Evolutionary conservation across 495 filamentous ascomycete genomes (phyloP), one percentile per base, ranked within the genome.

Genomic region (Tuber melanosporum): DNA sequence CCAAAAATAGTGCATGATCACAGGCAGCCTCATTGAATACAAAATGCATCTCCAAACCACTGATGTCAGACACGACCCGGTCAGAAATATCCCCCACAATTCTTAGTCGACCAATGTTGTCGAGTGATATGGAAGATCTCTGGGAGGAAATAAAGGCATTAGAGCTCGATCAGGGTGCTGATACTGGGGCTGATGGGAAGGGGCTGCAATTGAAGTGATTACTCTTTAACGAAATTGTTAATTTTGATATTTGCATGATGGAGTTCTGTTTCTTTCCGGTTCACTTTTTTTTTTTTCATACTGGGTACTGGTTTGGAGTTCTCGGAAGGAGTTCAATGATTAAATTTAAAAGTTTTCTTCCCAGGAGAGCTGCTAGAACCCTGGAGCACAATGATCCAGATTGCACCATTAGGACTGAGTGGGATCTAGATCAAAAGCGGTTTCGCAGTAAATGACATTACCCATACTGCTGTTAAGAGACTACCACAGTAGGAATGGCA

Each of bases 51-150:
- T 0, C 20, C 6, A 22, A 52, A 22, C n/a, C 20, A 9, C 8
- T 0, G 0, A 22, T 22, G 0, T 20, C 47, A 6, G 19, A 49
- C 47, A n/a, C 47, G 6, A n/a, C 20, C 7, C 20, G 8, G 47
- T 22, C 20, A 0, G 44, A 22, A 19, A 52, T 22, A 52, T 52
- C 22, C 0, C 22, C 22, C 0, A 52, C 8, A 52, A 52, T 52
- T 52, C 0, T 10, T 0, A 8, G 1, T 52, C 1, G 10, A 3
- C 0, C 8, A 0, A 52, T 2, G n/a, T 2, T 8, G 3, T n/a
- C 49, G 10, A 52, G 8, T n/a, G 20, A 52, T 52, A 7, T 0
- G 20, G 49, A n/a, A 3, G 49, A 52, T n/a, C 8, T n/a, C 20
- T 52, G 49, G 49, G 20, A 52, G 8, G 20, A 52, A n/a, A n/a